These are phyloP conservation scores for Ceratobasidium sp. DNA, from an alignment of 1,284 basidiomycete species.

Conservation along the genomic window DNA sequence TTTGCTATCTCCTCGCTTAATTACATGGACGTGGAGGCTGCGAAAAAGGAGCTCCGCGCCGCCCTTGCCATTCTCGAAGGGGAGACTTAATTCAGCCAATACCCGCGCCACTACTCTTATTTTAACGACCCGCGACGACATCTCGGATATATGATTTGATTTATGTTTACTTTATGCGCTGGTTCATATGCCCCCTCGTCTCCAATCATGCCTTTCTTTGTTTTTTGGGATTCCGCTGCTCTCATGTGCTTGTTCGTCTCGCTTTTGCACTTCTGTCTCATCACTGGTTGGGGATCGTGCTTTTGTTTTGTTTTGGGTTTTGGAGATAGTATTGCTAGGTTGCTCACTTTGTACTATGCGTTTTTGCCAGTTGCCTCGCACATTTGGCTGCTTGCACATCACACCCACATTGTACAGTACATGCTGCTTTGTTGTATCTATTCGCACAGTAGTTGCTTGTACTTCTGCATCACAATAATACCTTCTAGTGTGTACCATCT, in stretches of 20 bases:
- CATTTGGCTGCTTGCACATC: background rate
- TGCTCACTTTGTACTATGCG: slow-evolving; percentile 28
- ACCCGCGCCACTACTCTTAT: background rate
- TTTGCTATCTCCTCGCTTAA: slow-evolving; percentile 92
- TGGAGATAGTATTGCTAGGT: slow-evolving; percentile 13
- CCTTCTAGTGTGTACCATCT: slow-evolving; percentile 13
- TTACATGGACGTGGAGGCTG: slow-evolving; percentile 89
- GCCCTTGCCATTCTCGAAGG: slow-evolving; percentile 78
- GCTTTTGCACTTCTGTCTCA: background rate
- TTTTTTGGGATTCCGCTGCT: slow-evolving; percentile 3
- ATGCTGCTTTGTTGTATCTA: slow-evolving; percentile 36
- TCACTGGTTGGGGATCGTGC: slow-evolving; percentile 18
- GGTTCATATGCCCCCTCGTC: too few relatives aligned
- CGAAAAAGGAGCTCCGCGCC: slow-evolving; percentile 77
- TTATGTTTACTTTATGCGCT: slow-evolving; percentile 12
- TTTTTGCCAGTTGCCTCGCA: slow-evolving; percentile 4
- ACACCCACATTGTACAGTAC: slow-evolving; percentile 30
- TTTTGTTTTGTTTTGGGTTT: slow-evolving; percentile 9
- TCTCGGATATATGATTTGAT: background rate
- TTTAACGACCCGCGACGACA: background rate
- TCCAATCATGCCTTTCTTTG: background rate
- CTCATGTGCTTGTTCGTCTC: background rate
- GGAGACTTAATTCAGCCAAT: slow-evolving; percentile 32
- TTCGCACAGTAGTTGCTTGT: slow-evolving; percentile 22
- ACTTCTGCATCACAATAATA: slow-evolving; percentile 22